Conservation (phyloP, 176 grass and related monocot species). For the Pontederia paniculata region DNA sequence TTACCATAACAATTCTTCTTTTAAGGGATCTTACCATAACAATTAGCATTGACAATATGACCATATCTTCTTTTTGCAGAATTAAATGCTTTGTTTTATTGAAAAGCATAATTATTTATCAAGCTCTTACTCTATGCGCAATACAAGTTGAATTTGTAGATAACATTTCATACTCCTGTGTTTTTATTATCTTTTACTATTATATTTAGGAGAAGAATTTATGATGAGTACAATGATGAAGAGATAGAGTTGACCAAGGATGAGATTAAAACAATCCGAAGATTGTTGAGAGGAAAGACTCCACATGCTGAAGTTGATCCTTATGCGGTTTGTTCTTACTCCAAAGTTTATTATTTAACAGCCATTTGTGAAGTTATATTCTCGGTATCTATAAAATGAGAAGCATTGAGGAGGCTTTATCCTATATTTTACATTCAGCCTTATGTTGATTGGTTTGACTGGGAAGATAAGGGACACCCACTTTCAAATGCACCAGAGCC, state of each 20-base stretch:
- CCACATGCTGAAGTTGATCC: conserved; percentile 77
- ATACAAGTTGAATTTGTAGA: conserved; percentile 2
- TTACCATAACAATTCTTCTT: too few species aligned
- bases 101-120: too few species aligned
- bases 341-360: background rate
- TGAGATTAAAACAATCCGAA: conserved; percentile 73
- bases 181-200: conserved; percentile 4
- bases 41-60: too few species aligned
- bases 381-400: background rate
- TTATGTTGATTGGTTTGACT: conserved; percentile 97
- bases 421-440: conserved; percentile 28
- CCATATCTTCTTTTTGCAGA: too few species aligned
- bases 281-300: conserved; percentile 74
- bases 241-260: conserved; percentile 87
- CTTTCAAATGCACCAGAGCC: conserved; percentile 98
- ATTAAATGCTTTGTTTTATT: too few species aligned
- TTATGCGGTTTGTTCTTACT: conserved; percentile 52
- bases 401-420: conserved; percentile 7
- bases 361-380: too few species aligned
- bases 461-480: conserved; percentile 85
- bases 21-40: too few species aligned
- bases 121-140: too few species aligned
- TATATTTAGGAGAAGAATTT: conserved; percentile 57
- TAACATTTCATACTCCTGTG: conserved; percentile 4
- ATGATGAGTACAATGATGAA: conserved; percentile 84